Evolutionary conservation across 768 basidiomycete genomes (phyloP).

Genomic region (Naganishia kalamii): DNA sequence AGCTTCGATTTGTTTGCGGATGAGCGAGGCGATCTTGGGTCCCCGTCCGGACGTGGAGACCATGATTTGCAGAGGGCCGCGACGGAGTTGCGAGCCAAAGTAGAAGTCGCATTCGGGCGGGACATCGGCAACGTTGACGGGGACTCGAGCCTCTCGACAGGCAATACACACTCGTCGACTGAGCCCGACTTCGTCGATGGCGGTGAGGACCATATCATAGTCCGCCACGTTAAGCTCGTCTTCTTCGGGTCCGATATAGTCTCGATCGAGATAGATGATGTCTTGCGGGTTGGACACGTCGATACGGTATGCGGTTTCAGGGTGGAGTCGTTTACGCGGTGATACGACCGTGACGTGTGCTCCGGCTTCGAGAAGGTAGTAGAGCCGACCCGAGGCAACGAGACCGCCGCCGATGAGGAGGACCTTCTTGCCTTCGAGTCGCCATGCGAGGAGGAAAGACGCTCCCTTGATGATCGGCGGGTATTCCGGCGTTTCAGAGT

Average conservation of each 20-base stretch:
- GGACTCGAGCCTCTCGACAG: constrained; percentile 64
- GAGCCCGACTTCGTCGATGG: constrained; percentile 72
- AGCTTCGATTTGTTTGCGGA: constrained; percentile 62
- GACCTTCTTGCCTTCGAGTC: constrained; percentile 72
- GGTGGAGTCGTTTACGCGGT: constrained; percentile 62
- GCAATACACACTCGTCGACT: constrained; percentile 67
- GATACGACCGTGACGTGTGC: constrained; percentile 71
- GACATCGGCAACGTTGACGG: constrained; percentile 94
- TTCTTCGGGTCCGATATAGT: constrained; percentile 51
- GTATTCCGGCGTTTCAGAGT: constrained; percentile 12
- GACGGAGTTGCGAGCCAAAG: constrained; percentile 87
- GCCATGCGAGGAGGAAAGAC: constrained; percentile 88
- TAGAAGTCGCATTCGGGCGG: constrained; percentile 96
- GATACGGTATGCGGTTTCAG: constrained; percentile 47
- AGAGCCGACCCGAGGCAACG: constrained; percentile 80
- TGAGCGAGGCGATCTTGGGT: constrained; percentile 79
- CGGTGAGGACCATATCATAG: constrained; percentile 80
- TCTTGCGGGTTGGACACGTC: constrained; percentile 50
- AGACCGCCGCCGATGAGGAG: constrained; percentile 91
- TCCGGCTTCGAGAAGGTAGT: constrained; percentile 73
- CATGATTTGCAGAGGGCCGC: constrained; percentile 89
- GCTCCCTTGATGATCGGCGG: constrained; percentile 51
- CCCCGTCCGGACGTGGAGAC: constrained; percentile 91
- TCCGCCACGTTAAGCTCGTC: constrained; percentile 58
- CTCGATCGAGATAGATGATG: constrained; percentile 66